A percentile compares a stretch with the other conserved stretches of the same genome.
phyloP scores from a whole-genome alignment of 805 yeast species.

The Nakazawaea sp. region DNA sequence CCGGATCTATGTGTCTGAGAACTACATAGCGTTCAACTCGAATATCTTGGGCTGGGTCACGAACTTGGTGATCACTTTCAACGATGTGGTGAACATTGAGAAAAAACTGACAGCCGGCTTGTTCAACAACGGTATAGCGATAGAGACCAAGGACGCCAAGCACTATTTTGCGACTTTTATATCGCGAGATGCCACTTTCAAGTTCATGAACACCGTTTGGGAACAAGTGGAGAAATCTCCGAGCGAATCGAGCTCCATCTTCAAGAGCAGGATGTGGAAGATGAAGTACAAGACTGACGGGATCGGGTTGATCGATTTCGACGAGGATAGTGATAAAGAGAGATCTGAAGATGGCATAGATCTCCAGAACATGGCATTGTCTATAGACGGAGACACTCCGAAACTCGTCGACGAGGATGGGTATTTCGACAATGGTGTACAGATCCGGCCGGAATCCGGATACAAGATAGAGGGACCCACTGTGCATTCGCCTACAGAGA shows the following conservation, averaged over 20 bases:
- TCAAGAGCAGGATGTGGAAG: slow-evolving; percentile 4
- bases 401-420: slow-evolving; percentile 7
- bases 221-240: slow-evolving; percentile 26
- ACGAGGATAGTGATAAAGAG: slow-evolving; percentile 14
- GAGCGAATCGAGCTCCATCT: slow-evolving; percentile 3
- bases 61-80: slow-evolving; percentile 61
- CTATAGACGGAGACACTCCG: slow-evolving; percentile 18
- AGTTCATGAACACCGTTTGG: slow-evolving; percentile 68
- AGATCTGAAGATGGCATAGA: slow-evolving; percentile 4
- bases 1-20: slow-evolving; percentile 71
- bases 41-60: slow-evolving; percentile 90
- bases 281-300: slow-evolving; percentile 8
- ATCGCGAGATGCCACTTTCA: slow-evolving; percentile 71
- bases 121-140: slow-evolving; percentile 81
- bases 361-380: slow-evolving; percentile 8
- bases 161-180: slow-evolving; percentile 85
- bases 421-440: slow-evolving; percentile 12
- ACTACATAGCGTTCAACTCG: slow-evolving; percentile 78
- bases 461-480: slow-evolving; percentile 58
- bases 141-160: slow-evolving; percentile 56
- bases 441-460: slow-evolving; percentile 29
- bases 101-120: slow-evolving; percentile 82
- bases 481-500: slow-evolving; percentile 50
- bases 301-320: slow-evolving; percentile 17
- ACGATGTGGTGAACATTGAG: slow-evolving; percentile 68